Conservation (phyloP, 495 filamentous ascomycete genomes). For the Staphylotrichum tortipilum region DNA sequence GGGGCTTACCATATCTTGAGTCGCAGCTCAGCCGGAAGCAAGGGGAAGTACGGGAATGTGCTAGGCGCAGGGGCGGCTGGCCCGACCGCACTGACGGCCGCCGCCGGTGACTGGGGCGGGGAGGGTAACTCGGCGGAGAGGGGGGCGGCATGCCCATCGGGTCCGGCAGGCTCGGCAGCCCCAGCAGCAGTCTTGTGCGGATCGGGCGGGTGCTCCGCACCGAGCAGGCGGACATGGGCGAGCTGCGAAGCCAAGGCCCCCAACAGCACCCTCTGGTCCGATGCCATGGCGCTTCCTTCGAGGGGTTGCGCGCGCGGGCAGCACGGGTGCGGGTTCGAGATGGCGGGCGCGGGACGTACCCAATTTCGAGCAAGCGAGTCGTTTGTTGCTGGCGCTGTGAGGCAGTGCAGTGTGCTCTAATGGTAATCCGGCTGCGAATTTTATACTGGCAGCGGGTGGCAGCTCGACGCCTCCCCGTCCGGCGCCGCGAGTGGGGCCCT, state of each 20-base stretch:
- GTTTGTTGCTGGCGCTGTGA: no score
- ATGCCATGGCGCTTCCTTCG: neutral
- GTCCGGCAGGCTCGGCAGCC: no score
- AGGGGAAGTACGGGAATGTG: conserved; percentile 24
- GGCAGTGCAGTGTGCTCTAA: neutral
- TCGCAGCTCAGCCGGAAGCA: conserved; percentile 30
- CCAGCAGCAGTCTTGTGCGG: neutral
- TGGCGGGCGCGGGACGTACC: no score
- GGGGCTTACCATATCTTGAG: conserved; percentile 28
- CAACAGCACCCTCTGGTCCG: neutral
- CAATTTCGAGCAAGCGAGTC: no score
- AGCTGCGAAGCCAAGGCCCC: neutral
- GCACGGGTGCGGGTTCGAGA: no score
- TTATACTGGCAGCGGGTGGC: neutral
- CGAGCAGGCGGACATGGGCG: neutral
- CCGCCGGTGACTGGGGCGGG: neutral
- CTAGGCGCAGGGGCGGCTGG: neutral
- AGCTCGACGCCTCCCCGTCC: neutral
- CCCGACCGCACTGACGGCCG: neutral
- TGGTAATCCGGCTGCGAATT: neutral
- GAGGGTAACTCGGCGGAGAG: neutral
- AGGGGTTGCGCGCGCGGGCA: no score
- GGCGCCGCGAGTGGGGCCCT: conserved; percentile 2
- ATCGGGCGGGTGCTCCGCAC: neutral
- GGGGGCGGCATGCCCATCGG: no score